Percentiles rank a stretch among this genome's conserved stretches.
Conservation (phyloP, 495 filamentous ascomycete genomes). For the Neurospora cerealis region DNA sequence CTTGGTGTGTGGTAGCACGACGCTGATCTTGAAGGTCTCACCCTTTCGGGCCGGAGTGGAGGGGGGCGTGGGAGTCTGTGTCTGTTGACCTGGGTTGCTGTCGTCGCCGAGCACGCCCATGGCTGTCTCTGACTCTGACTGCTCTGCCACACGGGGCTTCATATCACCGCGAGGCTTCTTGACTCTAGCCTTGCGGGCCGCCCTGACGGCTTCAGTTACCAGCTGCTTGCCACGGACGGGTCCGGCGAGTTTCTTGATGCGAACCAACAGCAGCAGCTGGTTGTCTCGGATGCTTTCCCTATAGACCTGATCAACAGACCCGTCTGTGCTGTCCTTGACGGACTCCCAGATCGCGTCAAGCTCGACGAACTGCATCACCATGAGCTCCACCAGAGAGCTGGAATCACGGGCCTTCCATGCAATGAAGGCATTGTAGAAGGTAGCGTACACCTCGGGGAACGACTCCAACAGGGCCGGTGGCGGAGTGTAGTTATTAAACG, state of each 20-base stretch:
- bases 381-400: constrained; percentile 78
- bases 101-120: constrained; percentile 29
- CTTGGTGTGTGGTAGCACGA: constrained; percentile 27
- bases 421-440: constrained; percentile 85
- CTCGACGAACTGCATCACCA: constrained; percentile 93
- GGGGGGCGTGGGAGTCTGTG: constrained; percentile 35
- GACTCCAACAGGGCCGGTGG: constrained; percentile 51
- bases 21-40: constrained; percentile 29
- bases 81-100: constrained; percentile 16
- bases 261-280: constrained; percentile 76
- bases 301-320: constrained; percentile 82
- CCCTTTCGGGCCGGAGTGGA: constrained; percentile 25
- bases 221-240: constrained; percentile 69
- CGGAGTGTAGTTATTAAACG: constrained; percentile 43
- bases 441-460: constrained; percentile 60
- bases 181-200: constrained; percentile 60
- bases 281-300: constrained; percentile 88
- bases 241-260: constrained; percentile 84
- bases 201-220: constrained; percentile 72
- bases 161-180: constrained; percentile 63
- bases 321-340: constrained; percentile 80
- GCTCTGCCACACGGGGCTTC: constrained; percentile 51
- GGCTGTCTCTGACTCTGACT: constrained; percentile 25
- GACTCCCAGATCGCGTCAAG: constrained; percentile 94
- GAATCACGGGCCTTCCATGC: constrained; percentile 94